Conservation (phyloP, 73 alveolate genomes). For the Paramecium sonneborni region DNA sequence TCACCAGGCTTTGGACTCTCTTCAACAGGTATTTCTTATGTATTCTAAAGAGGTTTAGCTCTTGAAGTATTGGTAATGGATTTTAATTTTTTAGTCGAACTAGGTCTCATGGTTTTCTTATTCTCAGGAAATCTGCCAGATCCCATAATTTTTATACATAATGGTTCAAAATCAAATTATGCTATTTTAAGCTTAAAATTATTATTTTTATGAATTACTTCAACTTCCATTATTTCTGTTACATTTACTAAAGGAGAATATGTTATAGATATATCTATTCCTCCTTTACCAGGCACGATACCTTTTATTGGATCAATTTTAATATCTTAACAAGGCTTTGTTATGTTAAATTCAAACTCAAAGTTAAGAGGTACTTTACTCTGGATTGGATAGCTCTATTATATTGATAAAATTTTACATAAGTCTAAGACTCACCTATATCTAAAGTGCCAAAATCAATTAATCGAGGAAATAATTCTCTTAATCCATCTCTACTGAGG, state of each 20-base stretch:
- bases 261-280: slow-evolving; percentile 72
- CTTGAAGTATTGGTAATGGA: slow-evolving; percentile 3
- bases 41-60: neutral
- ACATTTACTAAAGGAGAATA: slow-evolving; percentile 87
- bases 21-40: neutral
- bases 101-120: neutral
- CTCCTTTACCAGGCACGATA: slow-evolving; percentile 79
- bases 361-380: slow-evolving; percentile 91
- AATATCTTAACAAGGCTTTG: slow-evolving; percentile 86
- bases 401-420: neutral
- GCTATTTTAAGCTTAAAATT: slow-evolving; percentile 49
- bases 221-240: slow-evolving; percentile 87
- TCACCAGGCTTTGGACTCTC: neutral
- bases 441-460: slow-evolving; percentile 89
- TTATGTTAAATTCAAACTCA: slow-evolving; percentile 86
- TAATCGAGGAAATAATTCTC: slow-evolving; percentile 90
- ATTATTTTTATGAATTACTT: neutral
- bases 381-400: slow-evolving; percentile 74
- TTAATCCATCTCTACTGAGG: slow-evolving; percentile 80
- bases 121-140: slow-evolving; percentile 60
- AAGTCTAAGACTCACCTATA: slow-evolving; percentile 79
- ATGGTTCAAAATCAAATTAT: slow-evolving; percentile 65
- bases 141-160: slow-evolving; percentile 59
- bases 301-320: slow-evolving; percentile 82
- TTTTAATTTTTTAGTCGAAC: slow-evolving; percentile 35